phyloP scores from a whole-genome alignment of 768 basidiomycete genomes.

The Trametes elegans region DNA sequence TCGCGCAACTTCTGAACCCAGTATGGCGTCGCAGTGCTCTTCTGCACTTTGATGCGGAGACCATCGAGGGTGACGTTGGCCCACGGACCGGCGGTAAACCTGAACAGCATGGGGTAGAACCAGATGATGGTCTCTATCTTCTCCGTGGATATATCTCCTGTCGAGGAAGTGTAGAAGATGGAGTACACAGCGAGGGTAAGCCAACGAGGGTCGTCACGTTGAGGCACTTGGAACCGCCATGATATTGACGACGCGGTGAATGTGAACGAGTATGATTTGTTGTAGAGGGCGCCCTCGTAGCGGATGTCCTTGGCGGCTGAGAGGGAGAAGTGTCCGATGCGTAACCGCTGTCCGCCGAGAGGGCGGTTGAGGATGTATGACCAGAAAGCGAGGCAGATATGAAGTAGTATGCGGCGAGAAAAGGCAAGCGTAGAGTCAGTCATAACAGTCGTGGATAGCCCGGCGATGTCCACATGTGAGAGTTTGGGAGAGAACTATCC shows the following conservation, averaged over 20 bases:
- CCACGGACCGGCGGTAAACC: slow-evolving; percentile 38
- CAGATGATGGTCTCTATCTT: slow-evolving; percentile 30
- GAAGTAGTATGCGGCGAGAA: neutral
- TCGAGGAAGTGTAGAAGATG: slow-evolving; percentile 33
- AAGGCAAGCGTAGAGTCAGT: neutral
- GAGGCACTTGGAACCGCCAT: slow-evolving; percentile 33
- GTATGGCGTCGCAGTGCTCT: slow-evolving; percentile 36
- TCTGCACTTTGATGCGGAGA: slow-evolving; percentile 35
- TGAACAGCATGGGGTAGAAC: slow-evolving; percentile 39
- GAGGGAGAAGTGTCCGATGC: slow-evolving; percentile 16
- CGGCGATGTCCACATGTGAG: too few relatives aligned
- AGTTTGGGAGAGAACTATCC: too few relatives aligned
- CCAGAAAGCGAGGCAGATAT: slow-evolving; percentile 3
- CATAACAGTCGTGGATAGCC: neutral
- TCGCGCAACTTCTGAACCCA: slow-evolving; percentile 37
- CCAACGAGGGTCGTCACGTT: slow-evolving; percentile 31
- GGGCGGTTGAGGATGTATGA: slow-evolving; percentile 19
- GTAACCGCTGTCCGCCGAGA: slow-evolving; percentile 16
- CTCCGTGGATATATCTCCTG: slow-evolving; percentile 25
- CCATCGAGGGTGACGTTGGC: slow-evolving; percentile 35
- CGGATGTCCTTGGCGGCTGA: slow-evolving; percentile 16
- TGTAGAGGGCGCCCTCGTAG: slow-evolving; percentile 20
- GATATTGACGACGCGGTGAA: slow-evolving; percentile 17
- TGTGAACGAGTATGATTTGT: slow-evolving; percentile 20
- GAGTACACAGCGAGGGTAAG: slow-evolving; percentile 28